phyloP scores from a whole-genome alignment of 1,284 basidiomycete species.

The Phenoliferia sp. region DNA sequence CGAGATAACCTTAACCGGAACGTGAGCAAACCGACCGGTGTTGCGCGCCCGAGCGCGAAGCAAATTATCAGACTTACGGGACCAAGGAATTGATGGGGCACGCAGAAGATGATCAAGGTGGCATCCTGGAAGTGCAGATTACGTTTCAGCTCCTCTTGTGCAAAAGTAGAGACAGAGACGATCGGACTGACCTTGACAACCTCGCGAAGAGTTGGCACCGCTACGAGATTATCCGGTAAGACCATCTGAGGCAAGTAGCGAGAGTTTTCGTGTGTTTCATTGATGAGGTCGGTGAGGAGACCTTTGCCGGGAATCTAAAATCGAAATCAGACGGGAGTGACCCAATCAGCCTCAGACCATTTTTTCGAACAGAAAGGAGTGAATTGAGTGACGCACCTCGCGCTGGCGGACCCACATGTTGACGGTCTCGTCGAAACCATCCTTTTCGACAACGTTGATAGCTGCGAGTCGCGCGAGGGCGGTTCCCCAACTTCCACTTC shows the following conservation, averaged over 20 bases:
- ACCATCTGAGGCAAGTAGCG: constrained; percentile 53
- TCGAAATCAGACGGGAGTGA: not conserved
- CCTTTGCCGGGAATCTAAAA: constrained; percentile 30
- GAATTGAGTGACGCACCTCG: constrained; percentile 21
- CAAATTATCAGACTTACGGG: constrained; percentile 46
- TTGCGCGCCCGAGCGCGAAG: not conserved
- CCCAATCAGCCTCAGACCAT: not conserved
- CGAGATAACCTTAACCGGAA: constrained; percentile 41
- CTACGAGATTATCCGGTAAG: constrained; percentile 52
- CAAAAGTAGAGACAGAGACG: not conserved
- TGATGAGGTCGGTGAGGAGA: constrained; percentile 31
- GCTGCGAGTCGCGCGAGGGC: constrained; percentile 30
- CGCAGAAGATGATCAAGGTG: constrained; percentile 32
- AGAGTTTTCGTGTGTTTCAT: constrained; percentile 52
- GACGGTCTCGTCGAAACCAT: constrained; percentile 20
- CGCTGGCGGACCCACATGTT: constrained; percentile 34
- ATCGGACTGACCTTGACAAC: constrained; percentile 45
- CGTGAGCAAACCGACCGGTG: constrained; percentile 41
- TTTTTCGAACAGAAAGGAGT: too few relatives aligned
- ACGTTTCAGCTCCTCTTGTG: not conserved
- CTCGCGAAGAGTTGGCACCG: constrained; percentile 49
- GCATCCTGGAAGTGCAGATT: constrained; percentile 11
- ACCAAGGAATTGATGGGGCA: constrained; percentile 34
- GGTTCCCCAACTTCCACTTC: constrained; percentile 29
- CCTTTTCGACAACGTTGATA: constrained; percentile 25